Percentiles rank a stretch among this genome's conserved stretches.
phyloP scores from a whole-genome alignment of 495 filamentous ascomycete genomes.

The Aspergillus homomorphus region DNA sequence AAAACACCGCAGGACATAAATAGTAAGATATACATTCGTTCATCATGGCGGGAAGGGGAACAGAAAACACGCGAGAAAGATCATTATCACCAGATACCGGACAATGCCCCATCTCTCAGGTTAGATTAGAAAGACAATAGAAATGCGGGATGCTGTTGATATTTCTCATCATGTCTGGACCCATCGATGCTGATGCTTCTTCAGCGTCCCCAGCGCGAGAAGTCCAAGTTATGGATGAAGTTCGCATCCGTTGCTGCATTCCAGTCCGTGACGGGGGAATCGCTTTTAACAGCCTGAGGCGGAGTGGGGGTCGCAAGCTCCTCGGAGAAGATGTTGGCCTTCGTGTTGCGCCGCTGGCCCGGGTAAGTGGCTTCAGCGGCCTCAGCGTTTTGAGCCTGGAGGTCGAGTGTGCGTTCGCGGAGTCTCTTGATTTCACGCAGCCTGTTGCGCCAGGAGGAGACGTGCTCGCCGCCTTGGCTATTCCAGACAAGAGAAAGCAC shows the following conservation, averaged over 20 bases:
- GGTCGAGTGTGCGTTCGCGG: conserved; percentile 53
- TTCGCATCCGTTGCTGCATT: conserved; percentile 40
- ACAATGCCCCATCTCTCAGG: not conserved
- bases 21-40: conserved; percentile 3
- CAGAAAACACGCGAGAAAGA: conserved; percentile 1
- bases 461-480: conserved; percentile 75
- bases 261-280: conserved; percentile 43
- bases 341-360: conserved; percentile 44
- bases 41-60: not conserved
- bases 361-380: conserved; percentile 39
- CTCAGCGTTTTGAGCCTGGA: conserved; percentile 33
- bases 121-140: too few relatives aligned
- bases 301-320: conserved; percentile 33
- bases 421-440: conserved; percentile 80
- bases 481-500: conserved; percentile 92
- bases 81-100: not conserved
- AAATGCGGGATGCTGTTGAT: too few relatives aligned
- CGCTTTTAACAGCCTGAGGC: conserved; percentile 25
- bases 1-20: not conserved
- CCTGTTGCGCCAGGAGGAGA: conserved; percentile 85
- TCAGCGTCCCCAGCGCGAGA: conserved; percentile 44
- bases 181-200: not conserved
- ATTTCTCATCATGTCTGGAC: too few relatives aligned
- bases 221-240: conserved; percentile 42
- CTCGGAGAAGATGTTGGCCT: conserved; percentile 44